Percentiles rank a stretch among this genome's conserved stretches.
These are phyloP conservation scores for Alternaria conjuncta DNA, from an alignment of 2,329 filamentous ascomycete species.

Conservation along the genomic window DNA sequence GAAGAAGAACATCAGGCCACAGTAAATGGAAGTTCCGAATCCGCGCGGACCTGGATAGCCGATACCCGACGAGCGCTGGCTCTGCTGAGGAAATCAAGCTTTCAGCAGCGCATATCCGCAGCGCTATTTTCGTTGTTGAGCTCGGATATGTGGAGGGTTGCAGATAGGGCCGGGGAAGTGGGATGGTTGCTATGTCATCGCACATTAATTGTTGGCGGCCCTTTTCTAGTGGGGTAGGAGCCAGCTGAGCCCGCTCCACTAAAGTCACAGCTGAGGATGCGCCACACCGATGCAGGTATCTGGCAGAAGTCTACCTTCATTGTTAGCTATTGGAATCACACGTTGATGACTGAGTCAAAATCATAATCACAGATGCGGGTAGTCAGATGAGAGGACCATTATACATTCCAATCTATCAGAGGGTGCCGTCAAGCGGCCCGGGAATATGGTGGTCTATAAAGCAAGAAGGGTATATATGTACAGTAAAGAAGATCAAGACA, in stretches of 20 bases:
- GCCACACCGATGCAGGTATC: not conserved
- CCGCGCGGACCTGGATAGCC: slow-evolving; percentile 19
- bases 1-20: slow-evolving; percentile 25
- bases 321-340: no score
- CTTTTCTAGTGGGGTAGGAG: slow-evolving; percentile 15
- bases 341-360: not conserved
- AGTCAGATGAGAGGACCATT: not conserved
- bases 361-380: not conserved
- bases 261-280: not conserved
- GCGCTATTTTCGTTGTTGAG: slow-evolving; percentile 46
- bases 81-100: slow-evolving; percentile 15
- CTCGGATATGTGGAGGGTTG: slow-evolving; percentile 34
- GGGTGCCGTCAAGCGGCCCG: not conserved
- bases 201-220: slow-evolving; percentile 24
- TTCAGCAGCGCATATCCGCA: slow-evolving; percentile 25
- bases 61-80: slow-evolving; percentile 17
- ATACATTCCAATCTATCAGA: slow-evolving; percentile 7
- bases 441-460: slow-evolving; percentile 9
- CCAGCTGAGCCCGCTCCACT: not conserved
- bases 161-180: slow-evolving; percentile 20
- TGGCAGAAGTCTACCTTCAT: not conserved
- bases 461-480: slow-evolving; percentile 12
- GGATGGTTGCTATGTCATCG: slow-evolving; percentile 27
- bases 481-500: slow-evolving; percentile 11
- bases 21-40: not conserved